These are phyloP conservation scores for Rubroshorea leprosula DNA, from an alignment of 345 rosid species.

Conservation along the genomic window DNA sequence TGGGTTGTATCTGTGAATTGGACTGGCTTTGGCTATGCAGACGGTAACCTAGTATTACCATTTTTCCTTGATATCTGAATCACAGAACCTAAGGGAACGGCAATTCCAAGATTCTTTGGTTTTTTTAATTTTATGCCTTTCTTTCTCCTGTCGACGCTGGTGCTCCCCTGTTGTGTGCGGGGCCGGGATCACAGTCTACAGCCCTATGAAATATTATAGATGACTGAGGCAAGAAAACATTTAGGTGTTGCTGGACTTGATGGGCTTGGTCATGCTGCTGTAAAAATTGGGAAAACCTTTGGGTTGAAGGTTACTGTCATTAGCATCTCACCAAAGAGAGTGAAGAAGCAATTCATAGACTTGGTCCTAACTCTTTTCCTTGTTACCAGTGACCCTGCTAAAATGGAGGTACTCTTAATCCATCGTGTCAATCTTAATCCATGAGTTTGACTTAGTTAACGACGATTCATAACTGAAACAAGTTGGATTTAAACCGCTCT, in stretches of 20 bases:
- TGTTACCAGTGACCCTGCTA: neutral
- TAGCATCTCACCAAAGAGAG: conserved; percentile 56
- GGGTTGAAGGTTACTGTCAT: conserved; percentile 84
- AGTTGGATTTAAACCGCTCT: neutral
- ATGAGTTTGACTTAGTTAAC: no score
- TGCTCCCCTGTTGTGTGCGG: neutral
- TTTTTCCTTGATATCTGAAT: no score
- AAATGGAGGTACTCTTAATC: neutral
- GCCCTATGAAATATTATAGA: conserved; percentile 6
- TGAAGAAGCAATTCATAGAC: conserved; percentile 10
- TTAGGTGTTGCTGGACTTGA: conserved; percentile 87
- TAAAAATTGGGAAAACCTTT: conserved; percentile 79
- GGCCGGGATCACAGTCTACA: neutral
- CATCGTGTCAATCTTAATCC: no score
- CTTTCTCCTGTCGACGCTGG: neutral
- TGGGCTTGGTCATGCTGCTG: conserved; percentile 91
- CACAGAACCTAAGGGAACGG: no score
- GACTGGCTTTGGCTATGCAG: no score
- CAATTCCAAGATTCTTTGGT: no score
- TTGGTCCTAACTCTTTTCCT: neutral
- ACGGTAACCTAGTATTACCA: no score
- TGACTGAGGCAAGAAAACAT: conserved; percentile 78
- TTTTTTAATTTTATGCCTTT: no score
- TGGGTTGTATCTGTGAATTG: no score
- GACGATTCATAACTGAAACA: neutral